Base-by-base conservation (phyloP, 2,329 filamentous ascomycete genomes). In the Xylariaceae sp. region DNA sequence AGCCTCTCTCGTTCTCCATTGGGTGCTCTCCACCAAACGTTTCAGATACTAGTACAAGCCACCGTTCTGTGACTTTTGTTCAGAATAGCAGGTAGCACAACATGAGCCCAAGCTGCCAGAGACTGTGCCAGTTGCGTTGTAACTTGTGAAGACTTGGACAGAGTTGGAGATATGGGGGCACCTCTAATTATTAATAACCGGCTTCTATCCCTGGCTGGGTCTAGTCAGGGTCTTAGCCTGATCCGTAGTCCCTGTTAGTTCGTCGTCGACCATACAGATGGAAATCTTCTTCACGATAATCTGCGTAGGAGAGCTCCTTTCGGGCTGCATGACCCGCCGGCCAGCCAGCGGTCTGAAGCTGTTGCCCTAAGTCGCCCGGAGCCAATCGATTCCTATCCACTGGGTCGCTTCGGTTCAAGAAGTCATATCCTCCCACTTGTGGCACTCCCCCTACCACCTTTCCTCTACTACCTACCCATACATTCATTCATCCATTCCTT, bases 381-480 rank as follows among this genome's bases (percentile, higher is more conserved):
- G 54, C 57, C 57, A 59, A 59, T 59, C 53, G 57, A 54, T 57
- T 50, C n/a, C 43, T 33, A 43, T 32, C 44, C 43, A 41, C 45
- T 40, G 40, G 40, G 37, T 32, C 31, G 51, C 44, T 43, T 48
- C 48, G 46, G 46, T 53, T 54, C 51, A 55, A 54, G 54, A 57
- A 54, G 48, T 48, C 50, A 50, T 43, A 51, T 47, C 48, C 48
- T 49, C 46, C 47, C 43, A 43, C 45, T 47, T 50, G 28, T 42
- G 34, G 35, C n/a, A n/a, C n/a, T n/a, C n/a, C n/a, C n/a, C n/a
- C n/a, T n/a, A n/a, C n/a, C n/a, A n/a, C n/a, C n/a, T n/a, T n/a
- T n/a, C n/a, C n/a, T 48, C 41, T 50, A 43, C 43, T 50, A 45
- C 41, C 44, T 46, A 46, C 38, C 34, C 31, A 50, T 47, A 46